Evolutionary conservation across 2,329 filamentous ascomycete genomes (phyloP), one percentile per base, ranked within the genome.

Genomic region (Pseudocercospora fuligena): DNA sequence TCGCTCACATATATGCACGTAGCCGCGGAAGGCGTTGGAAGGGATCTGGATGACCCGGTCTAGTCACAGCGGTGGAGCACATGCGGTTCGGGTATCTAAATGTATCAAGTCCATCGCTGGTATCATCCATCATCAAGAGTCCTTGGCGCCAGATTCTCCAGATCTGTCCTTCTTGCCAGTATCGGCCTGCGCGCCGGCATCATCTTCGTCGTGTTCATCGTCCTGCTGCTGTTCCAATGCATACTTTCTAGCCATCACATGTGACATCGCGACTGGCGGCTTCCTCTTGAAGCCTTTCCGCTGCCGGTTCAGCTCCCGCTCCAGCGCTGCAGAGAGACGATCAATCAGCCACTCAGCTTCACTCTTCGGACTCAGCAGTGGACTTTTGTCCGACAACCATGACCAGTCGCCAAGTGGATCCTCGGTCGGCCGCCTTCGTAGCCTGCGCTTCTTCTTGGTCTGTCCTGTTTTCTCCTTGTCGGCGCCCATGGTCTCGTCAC

Each of bases 331-430:
- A 67, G 85, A 85, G 60, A 93, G 77, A 66, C 86, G 83, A 66
- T 92, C 88, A 47, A 93, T 77, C 40, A 93, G 87, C 91, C 91
- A 93, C 75, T 92, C 87, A 14, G 87, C 85, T 79, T 93, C 91
- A 64, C 87, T 86, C 73, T 88, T 85, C 57, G 84, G 84, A 2
- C 89, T 87, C 87, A 92, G 89, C 12, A 93, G 81, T 3, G 91
- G 91, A 70, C 88, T 91, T 14, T 86, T 81, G 56, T 87, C 84
- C 0, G 89, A 90, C 1, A 93, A 84, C 91, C 91, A 94, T 36
- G 89, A 92, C 90, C 91, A 93, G 68, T 83, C 78, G 33, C 56
- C 31, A 11, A 70, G 63, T 2, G 71, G 59, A 56, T 74, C 73
- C 11, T 66, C 66, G 1, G 68, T 70, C 12, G 62, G 68, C 11